phyloP scores from a whole-genome alignment of 2,329 filamentous ascomycete species.

The Trichoderma sp. region DNA sequence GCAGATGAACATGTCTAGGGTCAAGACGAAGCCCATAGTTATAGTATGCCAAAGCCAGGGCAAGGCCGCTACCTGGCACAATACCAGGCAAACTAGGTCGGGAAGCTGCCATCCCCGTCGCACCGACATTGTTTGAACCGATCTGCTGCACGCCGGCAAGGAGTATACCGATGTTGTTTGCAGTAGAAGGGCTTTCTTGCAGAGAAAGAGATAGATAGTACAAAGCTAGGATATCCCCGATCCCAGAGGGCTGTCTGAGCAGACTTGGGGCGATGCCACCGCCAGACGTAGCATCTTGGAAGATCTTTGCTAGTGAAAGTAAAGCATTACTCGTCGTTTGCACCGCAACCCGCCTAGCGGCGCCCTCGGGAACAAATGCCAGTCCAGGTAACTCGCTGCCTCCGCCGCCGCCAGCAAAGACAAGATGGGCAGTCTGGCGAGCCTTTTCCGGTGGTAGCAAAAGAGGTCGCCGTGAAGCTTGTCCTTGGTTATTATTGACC shows the following conservation, averaged over 20 bases:
- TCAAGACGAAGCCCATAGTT: slow-evolving; percentile 90
- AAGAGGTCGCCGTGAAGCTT: slow-evolving; percentile 53
- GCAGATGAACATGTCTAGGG: slow-evolving; percentile 87
- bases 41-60: slow-evolving; percentile 89
- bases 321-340: slow-evolving; percentile 95
- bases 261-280: slow-evolving; percentile 58
- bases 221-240: slow-evolving; percentile 88
- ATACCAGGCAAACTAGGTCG: slow-evolving; percentile 71
- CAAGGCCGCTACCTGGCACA: slow-evolving; percentile 80
- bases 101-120: slow-evolving; percentile 23
- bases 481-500: slow-evolving; percentile 23
- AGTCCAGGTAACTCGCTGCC: slow-evolving; percentile 77
- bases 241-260: slow-evolving; percentile 68
- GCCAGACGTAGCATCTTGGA: slow-evolving; percentile 91
- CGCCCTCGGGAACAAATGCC: slow-evolving; percentile 67
- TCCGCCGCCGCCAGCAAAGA: slow-evolving; percentile 72
- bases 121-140: slow-evolving; percentile 36
- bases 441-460: slow-evolving; percentile 83
- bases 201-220: slow-evolving; percentile 95
- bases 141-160: slow-evolving; percentile 88
- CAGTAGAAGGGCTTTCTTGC: slow-evolving; percentile 94
- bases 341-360: slow-evolving; percentile 75
- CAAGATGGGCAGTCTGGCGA: slow-evolving; percentile 75
- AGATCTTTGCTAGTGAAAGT: slow-evolving; percentile 93
- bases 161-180: slow-evolving; percentile 96